A percentile compares a stretch with the other conserved stretches of the same genome.
phyloP scores from a whole-genome alignment of 345 rosid species.

The Limnanthes douglasii region DNA sequence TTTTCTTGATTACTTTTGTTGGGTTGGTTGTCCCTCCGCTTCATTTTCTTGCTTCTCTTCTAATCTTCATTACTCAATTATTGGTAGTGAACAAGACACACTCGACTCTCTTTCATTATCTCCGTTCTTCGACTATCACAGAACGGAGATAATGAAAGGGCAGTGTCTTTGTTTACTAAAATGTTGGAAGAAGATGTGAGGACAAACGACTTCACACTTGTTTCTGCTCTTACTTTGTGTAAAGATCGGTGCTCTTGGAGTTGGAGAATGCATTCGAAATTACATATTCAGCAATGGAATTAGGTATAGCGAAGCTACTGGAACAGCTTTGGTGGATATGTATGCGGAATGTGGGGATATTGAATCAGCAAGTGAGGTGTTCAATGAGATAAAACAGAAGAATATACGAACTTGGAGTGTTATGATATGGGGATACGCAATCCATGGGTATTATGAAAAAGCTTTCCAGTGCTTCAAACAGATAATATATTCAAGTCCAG shows the following conservation, averaged over 20 bases:
- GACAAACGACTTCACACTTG: conserved; percentile 30
- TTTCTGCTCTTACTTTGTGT: conserved; percentile 45
- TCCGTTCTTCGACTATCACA: too few relatives aligned
- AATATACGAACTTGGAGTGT: conserved; percentile 43
- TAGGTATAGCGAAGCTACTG: conserved; percentile 23
- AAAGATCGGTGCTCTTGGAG: conserved; percentile 44
- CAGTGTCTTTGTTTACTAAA: conserved; percentile 26
- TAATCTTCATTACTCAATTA: too few relatives aligned
- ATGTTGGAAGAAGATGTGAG: conserved; percentile 36
- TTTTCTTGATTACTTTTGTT: too few relatives aligned
- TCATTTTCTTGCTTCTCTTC: too few relatives aligned
- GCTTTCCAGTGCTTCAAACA: conserved; percentile 42
- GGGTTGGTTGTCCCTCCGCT: too few relatives aligned
- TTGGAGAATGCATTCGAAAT: conserved; percentile 27
- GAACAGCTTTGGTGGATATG: conserved; percentile 42
- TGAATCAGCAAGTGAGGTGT: conserved; percentile 32
- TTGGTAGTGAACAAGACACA: too few relatives aligned
- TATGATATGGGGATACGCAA: conserved; percentile 64
- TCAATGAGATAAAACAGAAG: conserved; percentile 25
- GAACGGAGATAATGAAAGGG: conserved; percentile 24
- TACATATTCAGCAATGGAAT: conserved; percentile 27
- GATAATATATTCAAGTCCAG: conserved; percentile 58
- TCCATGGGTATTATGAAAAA: conserved; percentile 29
- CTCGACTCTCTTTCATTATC: too few relatives aligned
- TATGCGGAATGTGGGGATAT: conserved; percentile 53